A percentile compares a stretch with the other conserved stretches of the same genome.
Conservation (phyloP, 257 asterid genomes). For the Parsonsia alboflavescens region DNA sequence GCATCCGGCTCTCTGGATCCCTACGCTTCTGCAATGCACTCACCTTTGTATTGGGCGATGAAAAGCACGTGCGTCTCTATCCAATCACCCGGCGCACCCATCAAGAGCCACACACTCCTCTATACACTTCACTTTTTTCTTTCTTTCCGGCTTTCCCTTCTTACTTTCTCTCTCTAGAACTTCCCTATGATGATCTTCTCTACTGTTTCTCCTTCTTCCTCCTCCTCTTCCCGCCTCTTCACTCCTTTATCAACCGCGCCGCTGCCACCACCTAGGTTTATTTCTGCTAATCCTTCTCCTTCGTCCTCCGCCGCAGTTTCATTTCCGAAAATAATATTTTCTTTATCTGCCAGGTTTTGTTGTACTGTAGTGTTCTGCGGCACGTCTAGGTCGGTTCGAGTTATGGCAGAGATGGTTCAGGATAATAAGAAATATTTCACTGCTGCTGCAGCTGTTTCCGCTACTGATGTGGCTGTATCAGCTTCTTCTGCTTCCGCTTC, state of each 20-base stretch:
- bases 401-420: slow-evolving; percentile 37
- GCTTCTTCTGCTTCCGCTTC: slow-evolving; percentile 30
- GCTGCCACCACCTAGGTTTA: slow-evolving; percentile 26
- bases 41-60: slow-evolving; percentile 8
- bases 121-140: background rate
- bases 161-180: slow-evolving; percentile 3
- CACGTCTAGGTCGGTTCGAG: slow-evolving; percentile 37
- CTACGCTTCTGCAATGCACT: background rate
- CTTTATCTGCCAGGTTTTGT: slow-evolving; percentile 17
- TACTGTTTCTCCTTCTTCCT: slow-evolving; percentile 26
- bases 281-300: background rate
- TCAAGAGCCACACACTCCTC: slow-evolving; percentile 7
- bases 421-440: slow-evolving; percentile 28
- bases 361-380: slow-evolving; percentile 20
- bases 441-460: slow-evolving; percentile 27
- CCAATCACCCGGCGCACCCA: background rate
- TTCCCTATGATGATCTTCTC: slow-evolving; percentile 44
- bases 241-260: slow-evolving; percentile 22
- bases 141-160: background rate
- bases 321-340: slow-evolving; percentile 15
- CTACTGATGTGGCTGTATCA: slow-evolving; percentile 26
- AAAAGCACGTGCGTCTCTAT: slow-evolving; percentile 21
- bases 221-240: slow-evolving; percentile 18
- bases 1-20: background rate
- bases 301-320: slow-evolving; percentile 6